Evolutionary conservation across 1,139 yeast species (phyloP), one percentile per base, ranked within the genome.

Genomic region (Ashbya aceris): DNA sequence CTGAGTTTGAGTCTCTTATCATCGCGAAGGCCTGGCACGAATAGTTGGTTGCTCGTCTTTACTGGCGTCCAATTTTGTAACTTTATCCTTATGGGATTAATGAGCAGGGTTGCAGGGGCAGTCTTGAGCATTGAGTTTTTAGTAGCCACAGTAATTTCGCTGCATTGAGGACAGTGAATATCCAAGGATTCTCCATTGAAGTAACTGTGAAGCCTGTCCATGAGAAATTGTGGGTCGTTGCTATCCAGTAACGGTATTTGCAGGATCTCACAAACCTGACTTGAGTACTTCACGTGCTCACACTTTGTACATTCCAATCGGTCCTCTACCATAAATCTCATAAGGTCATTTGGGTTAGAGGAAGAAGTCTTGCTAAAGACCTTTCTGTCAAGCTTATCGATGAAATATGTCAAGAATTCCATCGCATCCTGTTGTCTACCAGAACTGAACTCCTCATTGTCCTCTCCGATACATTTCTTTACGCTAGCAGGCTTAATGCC

Each of bases 341-440:
- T 77, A 5, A 70, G 55, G 39, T 71, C 69, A 45, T 78, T 76
- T 9, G 81, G 77, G 36, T 65, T 65, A 0, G 54, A 48, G 1
- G 54, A 41, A 28, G 56, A 54, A 6, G 59, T 54, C 9, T 49
- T 54, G 3, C 59, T 48, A 23, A 64, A 62, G 7, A 67, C 45
- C 8, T 56, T 60, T 23, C 45, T 40, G 50, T 83, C 91, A 30
- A 85, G 61, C 50, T 76, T 73, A 45, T 81, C 84, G 31, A 81
- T 55, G 14, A 89, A 62, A 58, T 79, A 81, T 8, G 76, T 66
- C 61, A 87, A 72, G 57, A 87, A 93, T 60, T 91, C 98, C 68
- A 81, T 83, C 0, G 97, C 93, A 67, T 91, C 99, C 60, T 91
- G 98, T 57, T 91, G 99, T 53, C 79, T 76, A 71, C 81, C 84